Conservation (phyloP, 345 rosid genomes). For the Citrus glauca region DNA sequence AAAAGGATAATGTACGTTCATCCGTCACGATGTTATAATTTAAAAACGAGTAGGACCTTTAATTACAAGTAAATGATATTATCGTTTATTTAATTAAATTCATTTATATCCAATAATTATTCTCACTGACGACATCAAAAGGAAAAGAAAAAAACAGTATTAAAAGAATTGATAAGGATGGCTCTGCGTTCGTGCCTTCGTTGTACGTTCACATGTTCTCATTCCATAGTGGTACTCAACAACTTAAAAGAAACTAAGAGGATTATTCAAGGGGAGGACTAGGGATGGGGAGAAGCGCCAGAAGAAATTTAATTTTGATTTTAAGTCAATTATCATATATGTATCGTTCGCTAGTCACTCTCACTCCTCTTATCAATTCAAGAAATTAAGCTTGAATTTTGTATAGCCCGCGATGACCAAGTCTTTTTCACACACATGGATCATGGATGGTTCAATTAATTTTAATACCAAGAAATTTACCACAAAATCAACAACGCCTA, state of each 20-base stretch:
- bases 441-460: background rate
- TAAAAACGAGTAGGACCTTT: background rate
- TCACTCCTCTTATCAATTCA: background rate
- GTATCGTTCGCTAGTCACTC: background rate
- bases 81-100: too few relatives aligned
- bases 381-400: background rate
- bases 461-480: background rate
- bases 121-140: background rate
- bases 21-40: background rate
- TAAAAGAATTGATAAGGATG: background rate
- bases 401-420: background rate
- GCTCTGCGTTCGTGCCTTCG: background rate
- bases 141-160: background rate
- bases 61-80: background rate
- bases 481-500: background rate
- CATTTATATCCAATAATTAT: background rate
- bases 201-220: background rate
- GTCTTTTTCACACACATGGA: background rate
- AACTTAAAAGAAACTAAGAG: background rate
- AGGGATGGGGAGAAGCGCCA: background rate
- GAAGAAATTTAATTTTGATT: background rate
- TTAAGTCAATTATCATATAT: background rate
- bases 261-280: background rate
- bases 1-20: background rate
- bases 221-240: background rate